A percentile compares a stretch with the other conserved stretches of the same genome.
Evolutionary conservation across 768 basidiomycete species (phyloP).

Genomic region (Trametes meyenii): DNA sequence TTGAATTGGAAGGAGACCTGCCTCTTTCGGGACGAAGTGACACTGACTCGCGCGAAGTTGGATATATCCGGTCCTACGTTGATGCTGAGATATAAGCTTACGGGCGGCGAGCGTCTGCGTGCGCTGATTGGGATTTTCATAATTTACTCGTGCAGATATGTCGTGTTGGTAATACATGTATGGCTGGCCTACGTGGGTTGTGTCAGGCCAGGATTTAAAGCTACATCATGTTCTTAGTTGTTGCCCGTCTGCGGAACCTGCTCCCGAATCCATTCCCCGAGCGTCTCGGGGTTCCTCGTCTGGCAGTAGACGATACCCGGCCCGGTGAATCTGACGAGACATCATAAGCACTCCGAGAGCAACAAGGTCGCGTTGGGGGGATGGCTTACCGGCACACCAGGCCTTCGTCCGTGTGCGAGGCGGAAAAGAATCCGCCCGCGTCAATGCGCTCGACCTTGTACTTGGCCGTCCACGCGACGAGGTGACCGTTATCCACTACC

Average conservation of each 20-base stretch:
- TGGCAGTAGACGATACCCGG: slow-evolving; percentile 40
- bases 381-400: slow-evolving; percentile 35
- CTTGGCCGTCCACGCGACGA: slow-evolving; percentile 39
- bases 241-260: slow-evolving; percentile 24
- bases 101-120: not conserved
- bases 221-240: not conserved
- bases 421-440: slow-evolving; percentile 35
- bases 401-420: slow-evolving; percentile 36
- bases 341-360: not conserved
- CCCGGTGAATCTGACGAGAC: slow-evolving; percentile 34
- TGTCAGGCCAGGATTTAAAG: not conserved
- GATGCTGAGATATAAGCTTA: not conserved
- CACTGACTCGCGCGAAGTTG: not conserved
- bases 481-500: slow-evolving; percentile 38
- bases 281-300: slow-evolving; percentile 35
- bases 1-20: not conserved
- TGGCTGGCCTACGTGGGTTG: not conserved
- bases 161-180: not conserved
- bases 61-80: not conserved
- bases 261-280: slow-evolving; percentile 35
- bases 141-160: not conserved
- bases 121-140: not conserved
- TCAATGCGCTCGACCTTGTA: slow-evolving; percentile 38
- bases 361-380: not conserved
- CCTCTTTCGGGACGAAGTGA: slow-evolving; percentile 2